phyloP scores from a whole-genome alignment of 768 basidiomycete genomes.

The Boletus tylopilopsis region DNA sequence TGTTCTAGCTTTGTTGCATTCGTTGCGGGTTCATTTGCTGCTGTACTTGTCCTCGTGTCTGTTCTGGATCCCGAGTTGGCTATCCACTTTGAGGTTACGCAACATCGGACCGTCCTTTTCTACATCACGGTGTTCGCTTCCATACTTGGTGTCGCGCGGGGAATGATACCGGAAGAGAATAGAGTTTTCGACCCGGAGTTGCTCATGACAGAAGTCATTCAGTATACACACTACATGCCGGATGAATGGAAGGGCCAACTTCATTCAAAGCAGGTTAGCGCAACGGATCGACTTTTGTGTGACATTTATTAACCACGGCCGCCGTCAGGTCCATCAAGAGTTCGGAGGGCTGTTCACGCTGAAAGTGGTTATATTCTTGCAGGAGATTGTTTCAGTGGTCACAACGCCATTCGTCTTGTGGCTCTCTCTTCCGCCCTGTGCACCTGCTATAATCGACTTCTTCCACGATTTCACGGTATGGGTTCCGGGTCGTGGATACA shows the following conservation, averaged over 20 bases:
- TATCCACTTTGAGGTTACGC: slow-evolving; percentile 91
- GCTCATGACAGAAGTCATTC: slow-evolving; percentile 88
- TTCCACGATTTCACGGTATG: slow-evolving; percentile 98
- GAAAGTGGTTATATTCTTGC: slow-evolving; percentile 83
- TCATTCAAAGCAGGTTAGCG: slow-evolving; percentile 78
- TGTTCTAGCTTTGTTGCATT: slow-evolving; percentile 87
- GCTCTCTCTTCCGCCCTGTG: slow-evolving; percentile 87
- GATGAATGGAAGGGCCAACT: slow-evolving; percentile 85
- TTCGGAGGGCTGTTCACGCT: slow-evolving; percentile 93
- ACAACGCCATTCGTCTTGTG: slow-evolving; percentile 93
- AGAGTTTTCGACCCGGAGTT: slow-evolving; percentile 91
- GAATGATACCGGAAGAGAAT: slow-evolving; percentile 96
- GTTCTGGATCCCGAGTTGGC: slow-evolving; percentile 92
- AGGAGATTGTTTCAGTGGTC: slow-evolving; percentile 88
- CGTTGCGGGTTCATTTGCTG: slow-evolving; percentile 93
- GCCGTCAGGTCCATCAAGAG: slow-evolving; percentile 73
- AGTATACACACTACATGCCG: slow-evolving; percentile 95
- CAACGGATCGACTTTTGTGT: background rate
- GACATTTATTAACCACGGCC: background rate
- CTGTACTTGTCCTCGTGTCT: slow-evolving; percentile 89
- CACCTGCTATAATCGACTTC: slow-evolving; percentile 91
- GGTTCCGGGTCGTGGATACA: slow-evolving; percentile 93
- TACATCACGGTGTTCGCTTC: slow-evolving; percentile 88
- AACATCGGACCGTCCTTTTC: slow-evolving; percentile 89
- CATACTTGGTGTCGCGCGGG: slow-evolving; percentile 83